Evolutionary conservation across 306 rosid species (phyloP), one percentile per base, ranked within the genome.

Genomic region (Boehmeria nivea): DNA sequence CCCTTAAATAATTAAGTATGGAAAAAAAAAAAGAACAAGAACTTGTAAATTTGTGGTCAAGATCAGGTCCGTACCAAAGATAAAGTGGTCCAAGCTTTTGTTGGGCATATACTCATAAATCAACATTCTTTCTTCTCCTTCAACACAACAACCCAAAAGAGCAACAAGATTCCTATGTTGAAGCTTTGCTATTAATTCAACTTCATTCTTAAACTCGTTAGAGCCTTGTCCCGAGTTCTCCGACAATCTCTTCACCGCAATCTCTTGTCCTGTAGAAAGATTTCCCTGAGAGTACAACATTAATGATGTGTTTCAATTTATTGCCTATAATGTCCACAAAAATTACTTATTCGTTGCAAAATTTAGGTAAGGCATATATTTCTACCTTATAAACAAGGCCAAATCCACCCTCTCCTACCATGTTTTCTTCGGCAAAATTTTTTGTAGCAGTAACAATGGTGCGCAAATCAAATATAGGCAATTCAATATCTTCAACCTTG

Each of bases 401-500:
- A 63, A 78, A 81, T 24, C 84, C 84, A n/a, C 88, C 79, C 45
- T 77, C 69, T 18, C 88, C 84, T 15, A 82, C 58, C 61, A 66
- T 78, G 49, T 82, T 70, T 31, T 18, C 28, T 28, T 9, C 3
- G 27, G 78, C 72, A 51, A 82, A 82, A 50, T 70, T 10, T 51
- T 48, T 25, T 8, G 88, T 75, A 37, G 84, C 80, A 46, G 9
- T 75, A 4, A 4, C 38, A 11, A 33, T 11, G 5, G 38, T 33
- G 11, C 7, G 11, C 5, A 33, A 33, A 33, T 5, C 11, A 33
- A 33, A 33, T 33, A n/a, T n/a, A n/a, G n/a, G n/a, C n/a, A n/a
- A n/a, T n/a, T n/a, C n/a, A n/a, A n/a, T n/a, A n/a, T n/a, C n/a
- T n/a, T n/a, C n/a, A n/a, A n/a, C n/a, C n/a, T n/a, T n/a, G n/a